Evolutionary conservation across 1,284 basidiomycete genomes (phyloP), one percentile per base, ranked within the genome.

Genomic region (Stygiomarasmius scandens): DNA sequence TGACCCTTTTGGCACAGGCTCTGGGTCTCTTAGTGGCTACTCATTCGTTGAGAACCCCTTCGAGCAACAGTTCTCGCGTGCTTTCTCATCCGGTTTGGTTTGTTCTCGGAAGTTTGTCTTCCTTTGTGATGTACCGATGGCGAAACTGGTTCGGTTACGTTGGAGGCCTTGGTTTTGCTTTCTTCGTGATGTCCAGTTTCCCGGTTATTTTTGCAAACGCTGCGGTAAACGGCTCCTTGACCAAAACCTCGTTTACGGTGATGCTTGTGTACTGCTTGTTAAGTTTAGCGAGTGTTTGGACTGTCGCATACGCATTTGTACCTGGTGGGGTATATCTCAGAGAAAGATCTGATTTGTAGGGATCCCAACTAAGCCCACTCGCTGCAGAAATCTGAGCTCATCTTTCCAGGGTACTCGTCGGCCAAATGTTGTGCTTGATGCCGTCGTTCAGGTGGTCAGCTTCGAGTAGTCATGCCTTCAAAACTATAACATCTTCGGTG

Each of bases 241-340:
- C 76, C 16, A 76, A 73, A 59, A 82, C 80, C 2, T 83, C 83
- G 61, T 83, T 81, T 41, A 70, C 76, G 2, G 84, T 85, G 6
- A 83, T 90, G 73, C 66, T 87, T n/a, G 73, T 87, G 12, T 86
- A 88, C 56, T 81, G 81, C 57, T 38, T 93, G 32, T 74, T 94
- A 52, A 85, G 84, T 58, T 78, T 94, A 19, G 83, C 85, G 24
- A 89, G 86, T 59, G 84, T 90, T 4, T 87, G 92, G 72, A 95
- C 94, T 0, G 93, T 94, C 48, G 95, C 95, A 0, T 97, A 98
- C 72, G 95, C 95, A 0, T 97, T 97, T 66, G 93, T 97, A 2
- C 95, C 95, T 0, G 90, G 90, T 1, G 95, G 93, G 0, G 73
- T 81, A 62, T 78, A 87, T 61, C 77, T 98, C 58, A 79, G 95